Percentiles rank a stretch among this genome's conserved stretches.
Conservation (phyloP, 495 filamentous ascomycete species). For the Trichoderma parareesei region DNA sequence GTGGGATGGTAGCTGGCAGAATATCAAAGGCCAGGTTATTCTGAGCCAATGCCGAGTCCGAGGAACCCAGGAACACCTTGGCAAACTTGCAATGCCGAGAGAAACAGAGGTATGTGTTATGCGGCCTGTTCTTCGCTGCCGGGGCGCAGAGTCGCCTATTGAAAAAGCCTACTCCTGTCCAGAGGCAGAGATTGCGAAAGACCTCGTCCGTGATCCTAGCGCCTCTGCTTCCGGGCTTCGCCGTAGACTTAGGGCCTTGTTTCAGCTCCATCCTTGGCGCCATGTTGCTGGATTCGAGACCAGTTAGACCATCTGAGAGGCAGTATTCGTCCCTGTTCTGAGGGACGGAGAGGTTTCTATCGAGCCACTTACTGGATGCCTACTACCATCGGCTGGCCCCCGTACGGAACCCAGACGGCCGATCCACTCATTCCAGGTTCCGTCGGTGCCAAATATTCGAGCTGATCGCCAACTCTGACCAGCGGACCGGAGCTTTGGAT, state of each 20-base stretch:
- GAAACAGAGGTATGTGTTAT: neutral
- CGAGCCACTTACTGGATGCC: constrained; percentile 12
- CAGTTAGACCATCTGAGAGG: neutral
- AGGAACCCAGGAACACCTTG: neutral
- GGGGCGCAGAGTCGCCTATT: neutral
- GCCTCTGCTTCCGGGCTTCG: neutral
- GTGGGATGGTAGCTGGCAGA: neutral
- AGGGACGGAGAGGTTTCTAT: neutral
- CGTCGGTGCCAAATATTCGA: constrained; percentile 5
- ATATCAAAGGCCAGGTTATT: neutral
- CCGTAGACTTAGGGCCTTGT: too few species aligned
- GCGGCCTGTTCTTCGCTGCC: neutral
- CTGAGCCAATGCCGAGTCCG: neutral
- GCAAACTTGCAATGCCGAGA: neutral
- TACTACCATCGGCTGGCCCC: constrained; percentile 1
- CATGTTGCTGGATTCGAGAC: neutral
- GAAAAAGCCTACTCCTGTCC: neutral
- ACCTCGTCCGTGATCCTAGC: neutral
- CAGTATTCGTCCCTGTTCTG: too few species aligned
- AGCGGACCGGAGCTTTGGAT: neutral
- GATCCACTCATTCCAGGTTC: constrained; percentile 13
- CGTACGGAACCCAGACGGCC: constrained; percentile 11
- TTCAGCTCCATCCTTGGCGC: neutral
- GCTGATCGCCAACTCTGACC: neutral
- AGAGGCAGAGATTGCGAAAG: neutral